Evolutionary conservation across 768 basidiomycete genomes (phyloP), one percentile per base, ranked within the genome.

Genomic region (Coprinopsis marcescibilis): DNA sequence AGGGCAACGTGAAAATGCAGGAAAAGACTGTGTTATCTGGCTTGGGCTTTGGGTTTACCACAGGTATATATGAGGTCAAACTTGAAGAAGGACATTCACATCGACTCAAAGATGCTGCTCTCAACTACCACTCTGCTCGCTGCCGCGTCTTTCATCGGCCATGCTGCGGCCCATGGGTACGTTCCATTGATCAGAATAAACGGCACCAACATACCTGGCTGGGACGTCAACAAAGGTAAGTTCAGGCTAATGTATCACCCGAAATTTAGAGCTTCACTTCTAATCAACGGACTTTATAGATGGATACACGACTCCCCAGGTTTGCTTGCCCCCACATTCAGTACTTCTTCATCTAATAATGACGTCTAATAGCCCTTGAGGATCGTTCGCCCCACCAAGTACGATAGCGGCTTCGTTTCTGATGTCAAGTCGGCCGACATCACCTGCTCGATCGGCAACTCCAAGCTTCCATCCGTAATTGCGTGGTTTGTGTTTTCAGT

Each of bases 391-490:
- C 54, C 57, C 4, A 68, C 65, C 10, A 68, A 65, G 47, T 57
- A 57, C 0, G 67, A 68, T 48, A 66, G 66, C 43, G 67, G 67
- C 7, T 67, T 51, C 50, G 65, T 68, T 44, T 45, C 60, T n/a
- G 57, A 66, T 36, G 54, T 54, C 4, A 56, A 52, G 4, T 68
- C 67, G 0, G 46, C 39, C 3, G 67, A 66, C 45, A 67, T 68
- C 32, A 67, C 67, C 24, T 68, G 67, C 50, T 68, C 67, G 0
- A 65, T 67, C 40, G 65, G 67, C 15, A 68, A 68, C 50, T 59
- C 58, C 38, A 60, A 61, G 41, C 53, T 69, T 4, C 66, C 67
- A 10, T 60, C 65, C 20, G 65, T 66, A 42, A 40, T 58, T 33
- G n/a, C n/a, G n/a, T n/a, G n/a, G n/a, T n/a, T n/a, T n/a, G n/a